These are phyloP conservation scores for Camelina sativa DNA, from an alignment of 345 rosid genomes.

Conservation along the genomic window DNA sequence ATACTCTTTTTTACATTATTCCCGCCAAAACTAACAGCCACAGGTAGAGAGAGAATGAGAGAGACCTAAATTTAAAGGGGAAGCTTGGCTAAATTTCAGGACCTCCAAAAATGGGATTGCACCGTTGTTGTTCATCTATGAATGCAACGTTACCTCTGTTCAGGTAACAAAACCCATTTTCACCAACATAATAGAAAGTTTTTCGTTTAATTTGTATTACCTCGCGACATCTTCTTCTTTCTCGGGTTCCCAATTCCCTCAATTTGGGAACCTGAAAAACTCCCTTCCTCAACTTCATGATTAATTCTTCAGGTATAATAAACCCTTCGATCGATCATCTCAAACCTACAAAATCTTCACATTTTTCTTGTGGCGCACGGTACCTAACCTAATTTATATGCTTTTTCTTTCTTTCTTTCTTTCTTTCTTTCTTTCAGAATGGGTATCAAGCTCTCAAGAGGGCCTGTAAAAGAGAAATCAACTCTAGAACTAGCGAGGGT, in stretches of 20 bases:
- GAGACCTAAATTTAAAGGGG: constrained; percentile 31
- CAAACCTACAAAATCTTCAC: too few species aligned
- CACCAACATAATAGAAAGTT: neutral
- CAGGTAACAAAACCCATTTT: constrained; percentile 25
- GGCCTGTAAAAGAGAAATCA: constrained; percentile 42
- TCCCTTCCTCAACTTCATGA: constrained; percentile 48
- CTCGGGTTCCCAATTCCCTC: constrained; percentile 50
- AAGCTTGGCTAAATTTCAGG: constrained; percentile 49
- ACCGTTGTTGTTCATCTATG: constrained; percentile 27
- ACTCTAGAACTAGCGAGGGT: constrained; percentile 40
- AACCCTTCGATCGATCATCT: neutral
- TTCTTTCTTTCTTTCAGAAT: constrained; percentile 42
- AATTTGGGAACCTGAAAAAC: constrained; percentile 49
- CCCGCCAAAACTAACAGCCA: constrained; percentile 33
- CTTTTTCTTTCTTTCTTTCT: neutral
- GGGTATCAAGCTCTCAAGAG: constrained; percentile 72
- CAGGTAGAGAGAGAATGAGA: neutral
- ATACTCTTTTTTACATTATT: neutral
- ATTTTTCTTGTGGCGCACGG: neutral
- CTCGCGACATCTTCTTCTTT: constrained; percentile 38
- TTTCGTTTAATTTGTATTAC: neutral
- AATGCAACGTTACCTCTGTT: constrained; percentile 8
- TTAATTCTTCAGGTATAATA: constrained; percentile 48
- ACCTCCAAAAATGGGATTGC: constrained; percentile 35
- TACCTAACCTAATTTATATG: neutral